Conservation (phyloP, 257 asterid species). For the Nicotiana undulata region DNA sequence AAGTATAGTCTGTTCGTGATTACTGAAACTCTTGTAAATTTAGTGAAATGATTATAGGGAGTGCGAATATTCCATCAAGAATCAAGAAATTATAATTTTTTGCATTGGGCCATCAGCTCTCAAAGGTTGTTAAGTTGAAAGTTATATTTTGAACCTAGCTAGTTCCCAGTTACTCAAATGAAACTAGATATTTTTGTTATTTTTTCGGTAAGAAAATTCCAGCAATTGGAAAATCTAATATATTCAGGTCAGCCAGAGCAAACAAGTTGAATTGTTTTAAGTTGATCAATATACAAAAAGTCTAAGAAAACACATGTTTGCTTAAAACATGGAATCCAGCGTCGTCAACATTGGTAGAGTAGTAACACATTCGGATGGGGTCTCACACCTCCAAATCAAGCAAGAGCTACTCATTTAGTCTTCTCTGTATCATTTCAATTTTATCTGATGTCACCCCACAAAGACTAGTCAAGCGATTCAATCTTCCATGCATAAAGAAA, state of each 20-base stretch:
- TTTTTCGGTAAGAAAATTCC: not conserved
- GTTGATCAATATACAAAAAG: not conserved
- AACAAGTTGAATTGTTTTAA: not conserved
- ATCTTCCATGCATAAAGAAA: constrained; percentile 75
- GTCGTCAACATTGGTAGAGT: not conserved
- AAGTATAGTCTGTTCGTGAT: not conserved
- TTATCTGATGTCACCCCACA: not conserved
- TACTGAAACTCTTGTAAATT: not conserved
- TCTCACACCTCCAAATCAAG: not conserved
- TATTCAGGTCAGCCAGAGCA: not conserved
- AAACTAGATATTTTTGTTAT: not conserved
- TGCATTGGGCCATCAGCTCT: not conserved
- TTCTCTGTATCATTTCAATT: not conserved
- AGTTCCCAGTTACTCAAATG: not conserved
- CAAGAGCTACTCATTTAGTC: not conserved
- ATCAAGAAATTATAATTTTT: not conserved
- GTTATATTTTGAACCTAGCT: not conserved
- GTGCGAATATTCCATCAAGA: not conserved
- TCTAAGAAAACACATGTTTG: not conserved
- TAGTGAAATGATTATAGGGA: not conserved
- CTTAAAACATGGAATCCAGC: not conserved
- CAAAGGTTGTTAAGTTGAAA: not conserved
- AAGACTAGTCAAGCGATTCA: constrained; percentile 15
- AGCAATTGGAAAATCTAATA: not conserved
- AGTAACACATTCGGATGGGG: not conserved